Conservation (phyloP, 768 basidiomycete species). For the Suillus subluteus region DNA sequence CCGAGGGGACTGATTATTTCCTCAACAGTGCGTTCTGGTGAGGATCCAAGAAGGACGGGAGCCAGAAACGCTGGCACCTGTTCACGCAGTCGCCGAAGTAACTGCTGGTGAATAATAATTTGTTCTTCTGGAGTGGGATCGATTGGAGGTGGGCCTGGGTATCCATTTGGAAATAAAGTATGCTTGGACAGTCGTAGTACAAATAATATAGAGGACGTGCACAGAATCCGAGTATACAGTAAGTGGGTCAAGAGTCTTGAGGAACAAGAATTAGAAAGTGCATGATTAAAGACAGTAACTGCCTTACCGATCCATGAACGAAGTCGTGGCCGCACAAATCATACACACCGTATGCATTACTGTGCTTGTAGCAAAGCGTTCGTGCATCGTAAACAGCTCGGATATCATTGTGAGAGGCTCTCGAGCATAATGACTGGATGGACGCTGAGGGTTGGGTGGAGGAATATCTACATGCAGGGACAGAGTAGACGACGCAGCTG, state of each 20-base stretch:
- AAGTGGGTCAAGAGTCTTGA: conserved; percentile 70
- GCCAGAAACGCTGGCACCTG: conserved; percentile 42
- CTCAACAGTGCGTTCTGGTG: conserved; percentile 50
- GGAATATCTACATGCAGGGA: conserved; percentile 19
- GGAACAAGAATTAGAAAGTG: not conserved
- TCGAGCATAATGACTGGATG: conserved; percentile 39
- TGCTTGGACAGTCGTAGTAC: conserved; percentile 61
- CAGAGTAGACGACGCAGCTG: conserved; percentile 29
- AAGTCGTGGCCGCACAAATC: conserved; percentile 47
- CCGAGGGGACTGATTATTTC: conserved; percentile 63
- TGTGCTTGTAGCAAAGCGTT: conserved; percentile 52
- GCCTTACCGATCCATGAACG: conserved; percentile 63
- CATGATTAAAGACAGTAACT: not conserved
- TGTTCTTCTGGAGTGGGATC: conserved; percentile 85
- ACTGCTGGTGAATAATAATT: conserved; percentile 47
- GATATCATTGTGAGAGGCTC: conserved; percentile 50
- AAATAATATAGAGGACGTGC: conserved; percentile 54
- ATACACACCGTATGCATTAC: conserved; percentile 51
- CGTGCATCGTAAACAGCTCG: conserved; percentile 50
- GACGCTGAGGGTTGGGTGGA: conserved; percentile 13
- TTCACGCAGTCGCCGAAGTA: conserved; percentile 44
- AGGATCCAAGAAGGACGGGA: conserved; percentile 58
- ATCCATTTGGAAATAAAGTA: conserved; percentile 87
- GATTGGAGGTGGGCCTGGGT: conserved; percentile 71
- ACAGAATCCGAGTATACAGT: conserved; percentile 57